Evolutionary conservation across 768 basidiomycete species (phyloP).

Genomic region (Tulasnella sp.): DNA sequence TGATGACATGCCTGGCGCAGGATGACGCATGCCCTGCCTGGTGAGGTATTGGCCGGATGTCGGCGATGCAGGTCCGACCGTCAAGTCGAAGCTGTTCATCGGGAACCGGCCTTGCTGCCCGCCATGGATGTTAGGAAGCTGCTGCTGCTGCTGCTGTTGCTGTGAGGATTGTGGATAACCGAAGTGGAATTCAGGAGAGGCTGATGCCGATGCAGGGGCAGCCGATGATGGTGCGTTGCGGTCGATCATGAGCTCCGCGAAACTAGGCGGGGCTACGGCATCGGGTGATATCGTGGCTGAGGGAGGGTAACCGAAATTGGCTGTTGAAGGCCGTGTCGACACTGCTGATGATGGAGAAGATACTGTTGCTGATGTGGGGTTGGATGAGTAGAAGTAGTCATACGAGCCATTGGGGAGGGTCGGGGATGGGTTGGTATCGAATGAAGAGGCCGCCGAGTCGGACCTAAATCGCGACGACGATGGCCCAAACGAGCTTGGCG

Average conservation of each 20-base stretch:
- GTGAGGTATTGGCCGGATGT: constrained; percentile 33
- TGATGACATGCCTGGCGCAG: constrained; percentile 4
- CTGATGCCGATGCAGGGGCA: constrained; percentile 8
- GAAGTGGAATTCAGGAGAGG: constrained; percentile 45
- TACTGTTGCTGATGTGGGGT: constrained; percentile 33
- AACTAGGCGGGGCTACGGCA: constrained; percentile 43
- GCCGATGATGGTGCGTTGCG: constrained; percentile 37
- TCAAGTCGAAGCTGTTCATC: constrained; percentile 29
- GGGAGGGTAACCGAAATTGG: constrained; percentile 43
- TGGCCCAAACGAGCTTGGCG: constrained; percentile 31
- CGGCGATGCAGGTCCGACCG: constrained; percentile 39
- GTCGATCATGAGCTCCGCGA: constrained; percentile 49
- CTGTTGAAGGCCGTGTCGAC: constrained; percentile 61
- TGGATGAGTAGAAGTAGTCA: constrained; percentile 42
- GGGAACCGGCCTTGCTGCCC: constrained; percentile 35
- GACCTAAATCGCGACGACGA: constrained; percentile 47
- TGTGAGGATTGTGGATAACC: constrained; percentile 45
- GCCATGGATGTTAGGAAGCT: constrained; percentile 32
- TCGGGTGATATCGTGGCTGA: constrained; percentile 33
- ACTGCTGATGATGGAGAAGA: constrained; percentile 45
- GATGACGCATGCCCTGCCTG: constrained; percentile 23
- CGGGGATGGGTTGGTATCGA: constrained; percentile 41
- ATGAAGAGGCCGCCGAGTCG: constrained; percentile 63
- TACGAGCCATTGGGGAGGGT: constrained; percentile 33
- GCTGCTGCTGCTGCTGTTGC: constrained; percentile 35